Evolutionary conservation across 129 eudicot species (phyloP).

Genomic region (Chrysanthemum makinoi): DNA sequence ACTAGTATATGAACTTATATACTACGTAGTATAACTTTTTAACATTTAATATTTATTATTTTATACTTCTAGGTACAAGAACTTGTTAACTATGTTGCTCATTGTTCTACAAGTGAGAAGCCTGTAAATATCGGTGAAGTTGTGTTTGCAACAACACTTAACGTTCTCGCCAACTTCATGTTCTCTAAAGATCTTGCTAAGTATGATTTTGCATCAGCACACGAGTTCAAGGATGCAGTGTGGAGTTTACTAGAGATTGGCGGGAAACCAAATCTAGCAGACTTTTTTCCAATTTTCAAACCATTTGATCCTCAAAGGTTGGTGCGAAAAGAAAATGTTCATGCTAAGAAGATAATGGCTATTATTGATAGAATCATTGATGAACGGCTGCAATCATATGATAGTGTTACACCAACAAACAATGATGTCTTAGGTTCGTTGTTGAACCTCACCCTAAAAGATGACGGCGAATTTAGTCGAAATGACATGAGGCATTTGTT

Average conservation of each 20-base stretch:
- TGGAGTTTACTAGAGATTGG: constrained; percentile 15
- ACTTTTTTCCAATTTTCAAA: no score
- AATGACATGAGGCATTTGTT: constrained; percentile 22
- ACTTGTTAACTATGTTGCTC: constrained; percentile 21
- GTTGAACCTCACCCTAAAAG: constrained; percentile 14
- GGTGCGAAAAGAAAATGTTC: not conserved
- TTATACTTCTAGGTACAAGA: not conserved
- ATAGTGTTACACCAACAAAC: not conserved
- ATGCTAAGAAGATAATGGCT: constrained; percentile 4
- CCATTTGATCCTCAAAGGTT: not conserved
- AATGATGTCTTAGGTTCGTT: constrained; percentile 20
- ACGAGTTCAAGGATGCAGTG: constrained; percentile 24
- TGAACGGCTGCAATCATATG: constrained; percentile 1
- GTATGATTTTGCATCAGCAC: constrained; percentile 21
- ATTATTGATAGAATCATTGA: constrained; percentile 18
- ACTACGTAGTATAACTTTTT: no score
- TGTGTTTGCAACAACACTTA: constrained; percentile 16
- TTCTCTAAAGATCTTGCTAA: constrained; percentile 22
- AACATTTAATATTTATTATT: no score
- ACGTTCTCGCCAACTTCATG: constrained; percentile 22
- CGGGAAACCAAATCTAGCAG: constrained; percentile 13
- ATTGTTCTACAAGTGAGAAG: constrained; percentile 14
- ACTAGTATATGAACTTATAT: no score
- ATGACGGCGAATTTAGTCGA: constrained; percentile 15
- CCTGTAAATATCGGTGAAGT: constrained; percentile 14